Base-by-base conservation (phyloP, 1,284 basidiomycete genomes). In the Pulveroboletus sp. region DNA sequence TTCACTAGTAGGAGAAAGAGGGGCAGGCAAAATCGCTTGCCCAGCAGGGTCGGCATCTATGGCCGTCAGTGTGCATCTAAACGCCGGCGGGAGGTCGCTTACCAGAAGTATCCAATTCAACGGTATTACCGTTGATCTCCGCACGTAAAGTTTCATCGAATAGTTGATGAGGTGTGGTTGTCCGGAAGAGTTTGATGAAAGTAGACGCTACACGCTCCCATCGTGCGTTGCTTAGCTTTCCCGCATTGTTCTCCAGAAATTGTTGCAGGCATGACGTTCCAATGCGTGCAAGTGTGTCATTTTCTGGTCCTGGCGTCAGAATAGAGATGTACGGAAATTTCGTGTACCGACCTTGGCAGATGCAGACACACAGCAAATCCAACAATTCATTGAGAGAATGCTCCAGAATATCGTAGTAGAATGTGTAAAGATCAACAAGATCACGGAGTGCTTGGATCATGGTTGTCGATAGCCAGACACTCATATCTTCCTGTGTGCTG, bases 391-490 rank as follows among this genome's bases (percentile, higher is more conserved):
- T 94, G 52, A 99, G 78, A 74, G 93, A 91, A 44, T 89, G 83
- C 68, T 96, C 94, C 64, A 99, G 75, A 14, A 89, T 95, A 60
- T 94, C 91, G 72, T 98, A 99, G 77, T 95, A 97, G 76, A 86
- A 93, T 2, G 97, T 97, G 75, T 97, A 99, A 22, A 99, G 83
- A 70, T 97, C 94, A 60, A 99, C 92, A 61, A 99, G 81, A 74
- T 98, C 94, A 35, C 97, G 86, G 55, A 99, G 81, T 2, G 97
- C 97, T 71, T 99, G 96, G 54, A 99, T 98, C 89, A 99, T 96
- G 2, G 97, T 99, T 10, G 97, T 98, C 43, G 95, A 98, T 46
- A 99, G 77, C 97, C 97, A 99, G 17, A 99, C 96, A 66, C 94
- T 97, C 94, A 98, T 97, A 67, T 99, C 97, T 71, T 99, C 97